phyloP scores from a whole-genome alignment of 208 protist species.

The Trypanosoma rangeli region DNA sequence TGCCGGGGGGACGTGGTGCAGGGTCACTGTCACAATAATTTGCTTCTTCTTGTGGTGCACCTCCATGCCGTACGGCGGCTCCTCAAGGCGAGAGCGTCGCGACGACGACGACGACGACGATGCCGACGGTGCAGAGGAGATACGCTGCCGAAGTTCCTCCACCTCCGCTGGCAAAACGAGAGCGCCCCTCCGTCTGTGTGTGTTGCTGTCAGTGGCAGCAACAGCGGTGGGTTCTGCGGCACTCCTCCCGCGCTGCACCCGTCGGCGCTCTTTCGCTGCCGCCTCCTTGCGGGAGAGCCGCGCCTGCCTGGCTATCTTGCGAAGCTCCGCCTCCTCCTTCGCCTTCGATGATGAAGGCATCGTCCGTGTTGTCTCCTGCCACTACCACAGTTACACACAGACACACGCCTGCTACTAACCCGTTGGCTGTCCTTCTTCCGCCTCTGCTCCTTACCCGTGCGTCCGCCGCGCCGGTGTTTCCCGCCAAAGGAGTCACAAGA shows the following conservation, averaged over 20 bases:
- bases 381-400: no score
- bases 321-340: slow-evolving; percentile 86
- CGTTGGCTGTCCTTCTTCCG: neutral
- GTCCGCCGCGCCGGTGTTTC: neutral
- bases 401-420: neutral
- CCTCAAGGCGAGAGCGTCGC: slow-evolving; percentile 17
- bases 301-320: slow-evolving; percentile 68
- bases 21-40: slow-evolving; percentile 68
- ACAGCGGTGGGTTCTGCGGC: neutral
- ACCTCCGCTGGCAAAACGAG: slow-evolving; percentile 79
- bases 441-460: neutral
- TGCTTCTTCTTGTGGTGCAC: slow-evolving; percentile 84
- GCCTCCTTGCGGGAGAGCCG: slow-evolving; percentile 59
- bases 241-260: slow-evolving; percentile 24
- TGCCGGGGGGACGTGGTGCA: slow-evolving; percentile 74
- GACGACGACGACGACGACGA: slow-evolving; percentile 2
- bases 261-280: slow-evolving; percentile 41
- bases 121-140: neutral
- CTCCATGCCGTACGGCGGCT: slow-evolving; percentile 67
- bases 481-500: neutral
- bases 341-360: slow-evolving; percentile 43
- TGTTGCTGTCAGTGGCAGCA: neutral
- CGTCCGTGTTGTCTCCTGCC: neutral
- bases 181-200: slow-evolving; percentile 51
- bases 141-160: slow-evolving; percentile 50